Evolutionary conservation across 768 basidiomycete genomes (phyloP).

Genomic region (Hericium erinaceus): DNA sequence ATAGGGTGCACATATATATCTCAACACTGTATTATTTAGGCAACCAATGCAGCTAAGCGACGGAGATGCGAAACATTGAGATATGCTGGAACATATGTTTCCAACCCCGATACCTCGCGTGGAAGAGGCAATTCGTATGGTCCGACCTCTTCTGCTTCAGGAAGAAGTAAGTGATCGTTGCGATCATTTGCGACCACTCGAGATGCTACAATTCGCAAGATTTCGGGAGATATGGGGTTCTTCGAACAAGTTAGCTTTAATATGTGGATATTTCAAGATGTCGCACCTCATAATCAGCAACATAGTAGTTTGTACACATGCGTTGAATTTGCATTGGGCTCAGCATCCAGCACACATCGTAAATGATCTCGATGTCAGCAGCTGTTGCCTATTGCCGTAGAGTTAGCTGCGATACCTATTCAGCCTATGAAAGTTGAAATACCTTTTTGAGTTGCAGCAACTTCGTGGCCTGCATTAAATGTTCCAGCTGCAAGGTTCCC

Average conservation of each 20-base stretch:
- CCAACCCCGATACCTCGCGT: constrained; percentile 89
- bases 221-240: constrained; percentile 97
- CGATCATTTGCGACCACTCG: constrained; percentile 94
- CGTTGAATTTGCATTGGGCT: constrained; percentile 99
- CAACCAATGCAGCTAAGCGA: constrained; percentile 78
- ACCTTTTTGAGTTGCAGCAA: constrained; percentile 96
- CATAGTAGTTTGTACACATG: constrained; percentile 98
- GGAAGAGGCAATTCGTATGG: constrained; percentile 91
- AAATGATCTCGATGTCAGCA: constrained; percentile 97
- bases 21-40: constrained; percentile 30
- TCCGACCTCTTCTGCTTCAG: constrained; percentile 95
- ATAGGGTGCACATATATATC: constrained; percentile 2
- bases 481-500: constrained; percentile 93
- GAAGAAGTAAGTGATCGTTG: constrained; percentile 92
- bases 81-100: constrained; percentile 93
- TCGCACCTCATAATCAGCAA: constrained; percentile 93
- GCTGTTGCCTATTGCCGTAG: constrained; percentile 58
- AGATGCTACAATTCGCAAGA: constrained; percentile 91
- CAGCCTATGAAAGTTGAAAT: constrained; percentile 8
- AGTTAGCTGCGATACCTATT: no score
- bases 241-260: constrained; percentile 22
- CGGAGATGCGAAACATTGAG: constrained; percentile 85
- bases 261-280: neutral
- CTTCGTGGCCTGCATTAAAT: constrained; percentile 99
- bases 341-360: constrained; percentile 99